Percentiles rank a stretch among this genome's conserved stretches.
Evolutionary conservation across 257 asterid genomes (phyloP).

Genomic region (Solanum tarijense): DNA sequence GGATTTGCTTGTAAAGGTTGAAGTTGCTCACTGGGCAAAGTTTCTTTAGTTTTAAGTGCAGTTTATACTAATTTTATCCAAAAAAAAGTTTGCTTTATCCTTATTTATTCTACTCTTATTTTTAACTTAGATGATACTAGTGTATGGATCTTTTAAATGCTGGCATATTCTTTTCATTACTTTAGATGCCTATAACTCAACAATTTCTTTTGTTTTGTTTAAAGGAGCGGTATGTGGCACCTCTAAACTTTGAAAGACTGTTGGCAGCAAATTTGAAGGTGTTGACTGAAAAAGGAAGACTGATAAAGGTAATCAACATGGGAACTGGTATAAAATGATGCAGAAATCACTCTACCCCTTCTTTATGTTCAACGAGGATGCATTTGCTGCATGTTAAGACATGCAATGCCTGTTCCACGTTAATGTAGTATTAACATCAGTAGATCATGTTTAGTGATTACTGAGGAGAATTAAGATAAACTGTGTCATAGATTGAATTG

Average conservation of each 20-base stretch:
- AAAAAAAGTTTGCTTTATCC: background rate
- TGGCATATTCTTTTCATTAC: background rate
- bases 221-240: constrained; percentile 52
- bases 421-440: background rate
- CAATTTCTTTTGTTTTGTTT: background rate
- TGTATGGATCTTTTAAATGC: background rate
- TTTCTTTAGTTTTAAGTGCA: background rate
- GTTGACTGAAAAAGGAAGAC: constrained; percentile 57
- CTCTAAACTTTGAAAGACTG: constrained; percentile 50
- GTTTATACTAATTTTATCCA: background rate
- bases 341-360: background rate
- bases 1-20: background rate
- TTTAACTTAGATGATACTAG: background rate
- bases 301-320: constrained; percentile 52
- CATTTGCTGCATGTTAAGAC: background rate
- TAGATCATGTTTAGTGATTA: background rate
- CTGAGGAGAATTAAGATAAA: background rate
- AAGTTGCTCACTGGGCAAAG: background rate
- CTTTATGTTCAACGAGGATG: background rate
- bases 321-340: background rate
- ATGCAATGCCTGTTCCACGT: background rate
- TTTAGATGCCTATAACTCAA: background rate
- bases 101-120: background rate
- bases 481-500: background rate
- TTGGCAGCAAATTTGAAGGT: constrained; percentile 59